Percentiles rank a stretch among this genome's conserved stretches.
Evolutionary conservation across 352 stramenopile genomes (phyloP).

Genomic region (Phytophthora tubulina): DNA sequence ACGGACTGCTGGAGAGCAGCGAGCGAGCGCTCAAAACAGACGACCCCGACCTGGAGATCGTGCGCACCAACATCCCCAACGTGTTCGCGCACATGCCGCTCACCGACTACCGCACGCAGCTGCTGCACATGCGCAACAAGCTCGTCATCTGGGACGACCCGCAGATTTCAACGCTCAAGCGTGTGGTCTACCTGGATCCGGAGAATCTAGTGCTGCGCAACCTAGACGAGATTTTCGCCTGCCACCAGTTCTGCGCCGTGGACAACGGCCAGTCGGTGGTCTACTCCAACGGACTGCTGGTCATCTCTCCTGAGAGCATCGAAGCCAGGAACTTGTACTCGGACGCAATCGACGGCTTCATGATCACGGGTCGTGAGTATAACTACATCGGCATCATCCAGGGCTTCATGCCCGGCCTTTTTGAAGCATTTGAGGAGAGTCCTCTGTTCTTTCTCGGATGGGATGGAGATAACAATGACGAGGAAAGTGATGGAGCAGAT

Average conservation of each 20-base stretch:
- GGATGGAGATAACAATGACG: constrained; percentile 48
- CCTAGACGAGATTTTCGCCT: constrained; percentile 86
- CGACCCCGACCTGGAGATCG: constrained; percentile 74
- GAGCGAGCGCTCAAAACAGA: constrained; percentile 54
- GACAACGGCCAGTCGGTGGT: constrained; percentile 86
- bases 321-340: constrained; percentile 79
- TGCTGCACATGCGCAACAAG: constrained; percentile 89
- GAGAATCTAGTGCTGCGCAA: constrained; percentile 86
- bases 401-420: constrained; percentile 81
- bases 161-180: constrained; percentile 66
- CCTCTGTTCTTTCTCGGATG: constrained; percentile 74
- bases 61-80: constrained; percentile 71
- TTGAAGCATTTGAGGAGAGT: constrained; percentile 85
- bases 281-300: constrained; percentile 84
- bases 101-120: constrained; percentile 71
- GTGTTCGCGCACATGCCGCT: constrained; percentile 70
- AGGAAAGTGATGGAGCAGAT: constrained; percentile 42
- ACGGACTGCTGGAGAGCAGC: constrained; percentile 57
- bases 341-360: constrained; percentile 85
- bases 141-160: constrained; percentile 84
- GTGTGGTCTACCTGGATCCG: constrained; percentile 80
- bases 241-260: constrained; percentile 80
- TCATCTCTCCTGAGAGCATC: constrained; percentile 78
- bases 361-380: constrained; percentile 84
- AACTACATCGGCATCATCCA: constrained; percentile 88